A percentile compares a stretch with the other conserved stretches of the same genome.
Evolutionary conservation across 2,329 filamentous ascomycete genomes (phyloP).

Genomic region (Ophiocordyceps robertsii): DNA sequence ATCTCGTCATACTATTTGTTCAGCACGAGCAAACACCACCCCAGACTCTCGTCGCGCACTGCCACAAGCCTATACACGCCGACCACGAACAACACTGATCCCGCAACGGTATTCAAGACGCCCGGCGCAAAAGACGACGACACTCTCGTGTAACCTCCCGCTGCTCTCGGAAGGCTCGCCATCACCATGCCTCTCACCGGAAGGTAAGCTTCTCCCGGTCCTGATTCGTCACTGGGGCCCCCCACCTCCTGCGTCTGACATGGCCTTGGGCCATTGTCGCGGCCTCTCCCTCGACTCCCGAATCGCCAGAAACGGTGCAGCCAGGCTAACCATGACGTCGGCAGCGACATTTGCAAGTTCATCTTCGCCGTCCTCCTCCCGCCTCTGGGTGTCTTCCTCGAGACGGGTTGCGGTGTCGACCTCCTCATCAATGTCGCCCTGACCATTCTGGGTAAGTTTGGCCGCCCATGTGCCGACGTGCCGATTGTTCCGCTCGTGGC

Average conservation of each 20-base stretch:
- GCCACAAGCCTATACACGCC: too few relatives aligned
- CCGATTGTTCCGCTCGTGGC: neutral
- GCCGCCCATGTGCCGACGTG: neutral
- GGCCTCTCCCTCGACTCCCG: too few relatives aligned
- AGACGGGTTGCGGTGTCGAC: slow-evolving; percentile 78
- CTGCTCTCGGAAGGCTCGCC: too few relatives aligned
- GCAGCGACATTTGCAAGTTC: slow-evolving; percentile 49
- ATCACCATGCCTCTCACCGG: slow-evolving; percentile 44
- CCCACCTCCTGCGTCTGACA: neutral
- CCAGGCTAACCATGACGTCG: slow-evolving; percentile 3
- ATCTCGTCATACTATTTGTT: too few relatives aligned
- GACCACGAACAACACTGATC: too few relatives aligned
- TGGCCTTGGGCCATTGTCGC: too few relatives aligned
- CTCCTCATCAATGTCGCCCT: slow-evolving; percentile 87
- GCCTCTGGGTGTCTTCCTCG: slow-evolving; percentile 85
- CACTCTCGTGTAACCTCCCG: too few relatives aligned
- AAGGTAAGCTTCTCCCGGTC: slow-evolving; percentile 27
- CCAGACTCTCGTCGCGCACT: too few relatives aligned
- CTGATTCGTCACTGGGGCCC: too few relatives aligned
- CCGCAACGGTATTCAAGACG: too few relatives aligned
- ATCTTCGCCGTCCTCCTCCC: slow-evolving; percentile 83
- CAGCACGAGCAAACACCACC: too few relatives aligned
- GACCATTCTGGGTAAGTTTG: slow-evolving; percentile 50
- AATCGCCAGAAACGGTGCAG: neutral
- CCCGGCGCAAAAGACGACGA: too few relatives aligned